A percentile compares a stretch with the other conserved stretches of the same genome.
phyloP scores from a whole-genome alignment of 23 red algal genomes.

The Agarophyton chilense region DNA sequence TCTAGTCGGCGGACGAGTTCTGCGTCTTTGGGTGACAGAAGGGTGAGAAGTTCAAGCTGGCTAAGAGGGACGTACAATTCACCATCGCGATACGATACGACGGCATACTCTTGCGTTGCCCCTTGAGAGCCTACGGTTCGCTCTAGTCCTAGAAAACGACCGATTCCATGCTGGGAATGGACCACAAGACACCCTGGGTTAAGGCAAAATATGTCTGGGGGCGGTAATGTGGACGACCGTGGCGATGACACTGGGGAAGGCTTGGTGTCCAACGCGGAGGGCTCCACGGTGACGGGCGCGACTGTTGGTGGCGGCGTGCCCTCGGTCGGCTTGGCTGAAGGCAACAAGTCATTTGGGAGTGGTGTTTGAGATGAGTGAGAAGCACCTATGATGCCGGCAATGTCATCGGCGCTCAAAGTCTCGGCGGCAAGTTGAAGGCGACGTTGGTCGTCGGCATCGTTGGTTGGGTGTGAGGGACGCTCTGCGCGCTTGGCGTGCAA shows the following conservation, averaged over 20 bases:
- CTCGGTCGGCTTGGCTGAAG: neutral
- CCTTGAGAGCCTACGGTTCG: neutral
- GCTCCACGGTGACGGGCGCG: neutral
- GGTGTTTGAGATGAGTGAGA: neutral
- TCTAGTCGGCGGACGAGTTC: conserved; percentile 21
- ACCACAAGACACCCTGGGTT: conserved; percentile 45
- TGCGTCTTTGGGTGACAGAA: conserved; percentile 27
- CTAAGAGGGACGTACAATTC: conserved; percentile 66
- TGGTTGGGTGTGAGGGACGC: neutral
- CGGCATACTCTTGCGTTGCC: conserved; percentile 64
- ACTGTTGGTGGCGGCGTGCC: neutral
- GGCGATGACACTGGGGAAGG: neutral
- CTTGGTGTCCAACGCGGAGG: neutral
- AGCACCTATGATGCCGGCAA: neutral
- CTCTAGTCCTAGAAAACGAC: conserved; percentile 81
- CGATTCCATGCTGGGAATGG: conserved; percentile 74
- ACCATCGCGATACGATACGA: conserved; percentile 68
- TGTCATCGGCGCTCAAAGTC: neutral
- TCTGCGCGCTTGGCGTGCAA: conserved; percentile 2
- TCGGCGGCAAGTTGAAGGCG: conserved; percentile 6
- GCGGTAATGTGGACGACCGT: neutral
- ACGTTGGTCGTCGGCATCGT: conserved; percentile 7
- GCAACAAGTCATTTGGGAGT: neutral
- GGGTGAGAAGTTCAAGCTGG: conserved; percentile 57
- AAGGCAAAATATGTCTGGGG: neutral